Conservation (phyloP, 1,139 yeast species). For the Debaryomycetaceae sp. region DNA sequence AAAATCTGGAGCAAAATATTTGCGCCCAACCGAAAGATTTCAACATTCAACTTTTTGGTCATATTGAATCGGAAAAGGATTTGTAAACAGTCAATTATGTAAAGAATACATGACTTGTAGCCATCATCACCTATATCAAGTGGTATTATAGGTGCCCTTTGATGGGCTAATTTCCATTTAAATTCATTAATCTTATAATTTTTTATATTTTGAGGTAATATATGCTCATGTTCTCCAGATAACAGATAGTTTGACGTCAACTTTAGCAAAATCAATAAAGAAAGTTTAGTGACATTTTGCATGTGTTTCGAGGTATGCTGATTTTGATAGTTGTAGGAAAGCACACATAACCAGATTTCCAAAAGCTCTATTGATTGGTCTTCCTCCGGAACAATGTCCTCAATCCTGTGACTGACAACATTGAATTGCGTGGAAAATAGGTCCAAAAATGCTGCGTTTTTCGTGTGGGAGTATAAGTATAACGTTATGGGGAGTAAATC, state of each 20-base stretch:
- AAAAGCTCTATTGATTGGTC: conserved; percentile 20
- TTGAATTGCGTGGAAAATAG: conserved; percentile 17
- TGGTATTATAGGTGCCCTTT: conserved; percentile 34
- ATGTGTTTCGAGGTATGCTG: conserved; percentile 27
- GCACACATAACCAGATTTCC: conserved; percentile 35
- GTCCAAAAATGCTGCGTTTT: conserved; percentile 20
- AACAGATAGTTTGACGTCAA: conserved; percentile 17
- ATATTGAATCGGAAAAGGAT: conserved; percentile 38
- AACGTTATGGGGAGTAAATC: conserved; percentile 6
- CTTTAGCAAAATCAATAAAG: conserved; percentile 21
- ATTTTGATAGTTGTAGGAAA: conserved; percentile 37
- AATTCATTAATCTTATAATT: conserved; percentile 32
- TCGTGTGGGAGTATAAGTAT: conserved; percentile 15
- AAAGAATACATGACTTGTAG: conserved; percentile 29
- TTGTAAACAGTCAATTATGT: conserved; percentile 37
- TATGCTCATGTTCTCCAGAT: background rate
- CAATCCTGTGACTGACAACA: conserved; percentile 12
- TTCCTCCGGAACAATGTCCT: conserved; percentile 13
- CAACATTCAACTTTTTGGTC: conserved; percentile 31
- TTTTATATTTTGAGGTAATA: conserved; percentile 13
- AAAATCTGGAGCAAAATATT: conserved; percentile 23
- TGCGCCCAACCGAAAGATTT: conserved; percentile 25
- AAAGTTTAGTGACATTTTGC: conserved; percentile 21
- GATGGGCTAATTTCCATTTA: conserved; percentile 43
- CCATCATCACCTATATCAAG: conserved; percentile 21